phyloP scores from a whole-genome alignment of 371 early-diverging fungal species.

The Caulochytrium protostelioides region DNA sequence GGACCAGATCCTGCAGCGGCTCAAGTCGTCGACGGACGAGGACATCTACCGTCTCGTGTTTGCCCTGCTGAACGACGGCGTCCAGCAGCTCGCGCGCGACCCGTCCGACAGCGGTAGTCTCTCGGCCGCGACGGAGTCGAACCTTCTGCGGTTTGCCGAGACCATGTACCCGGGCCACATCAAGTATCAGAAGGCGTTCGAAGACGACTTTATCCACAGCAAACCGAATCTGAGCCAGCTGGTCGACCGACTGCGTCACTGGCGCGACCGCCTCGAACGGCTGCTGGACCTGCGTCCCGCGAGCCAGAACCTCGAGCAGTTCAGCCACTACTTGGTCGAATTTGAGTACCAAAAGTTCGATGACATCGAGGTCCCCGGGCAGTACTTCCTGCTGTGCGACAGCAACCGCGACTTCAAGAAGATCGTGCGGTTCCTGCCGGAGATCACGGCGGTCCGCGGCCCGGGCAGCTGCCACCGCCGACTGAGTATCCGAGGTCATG shows the following conservation, averaged over 20 bases:
- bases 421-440: constrained; percentile 82
- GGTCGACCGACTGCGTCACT: constrained; percentile 48
- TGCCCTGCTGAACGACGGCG: constrained; percentile 66
- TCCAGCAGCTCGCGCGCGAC: constrained; percentile 25
- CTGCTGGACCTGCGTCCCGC: constrained; percentile 57
- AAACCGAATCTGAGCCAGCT: constrained; percentile 58
- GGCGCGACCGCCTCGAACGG: constrained; percentile 75
- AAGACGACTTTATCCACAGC: constrained; percentile 61
- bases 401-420: constrained; percentile 73
- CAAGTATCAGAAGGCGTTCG: constrained; percentile 55
- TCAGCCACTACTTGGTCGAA: constrained; percentile 77
- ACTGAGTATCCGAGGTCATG: constrained; percentile 70
- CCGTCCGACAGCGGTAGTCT: constrained; percentile 37
- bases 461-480: constrained; percentile 50
- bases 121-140: constrained; percentile 52
- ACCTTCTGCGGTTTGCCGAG: constrained; percentile 61
- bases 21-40: constrained; percentile 83
- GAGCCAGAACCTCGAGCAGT: constrained; percentile 58
- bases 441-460: constrained; percentile 57
- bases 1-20: constrained; percentile 73
- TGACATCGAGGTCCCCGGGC: constrained; percentile 93
- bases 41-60: constrained; percentile 84
- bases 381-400: constrained; percentile 69
- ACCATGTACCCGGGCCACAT: constrained; percentile 52
- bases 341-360: constrained; percentile 94